These are phyloP conservation scores for Seiridium unicorne DNA, from an alignment of 2,329 filamentous ascomycete species.

Conservation along the genomic window DNA sequence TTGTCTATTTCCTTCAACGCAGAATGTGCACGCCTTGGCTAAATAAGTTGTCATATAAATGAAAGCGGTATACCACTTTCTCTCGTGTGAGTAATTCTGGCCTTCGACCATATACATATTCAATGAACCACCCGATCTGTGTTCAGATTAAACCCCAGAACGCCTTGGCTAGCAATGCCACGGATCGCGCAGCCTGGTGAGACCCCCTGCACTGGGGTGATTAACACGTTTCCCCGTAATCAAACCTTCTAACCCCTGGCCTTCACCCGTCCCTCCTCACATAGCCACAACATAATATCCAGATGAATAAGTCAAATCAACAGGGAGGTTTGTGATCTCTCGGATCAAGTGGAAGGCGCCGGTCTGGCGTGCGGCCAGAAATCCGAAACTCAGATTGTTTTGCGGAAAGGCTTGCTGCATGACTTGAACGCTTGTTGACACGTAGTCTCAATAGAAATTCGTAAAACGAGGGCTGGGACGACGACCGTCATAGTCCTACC, in stretches of 20 bases:
- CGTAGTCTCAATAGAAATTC: neutral
- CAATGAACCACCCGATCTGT: neutral
- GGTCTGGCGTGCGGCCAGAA: too few relatives aligned
- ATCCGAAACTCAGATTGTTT: too few relatives aligned
- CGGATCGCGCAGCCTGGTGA: too few relatives aligned
- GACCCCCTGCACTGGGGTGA: too few relatives aligned
- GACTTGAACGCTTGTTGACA: too few relatives aligned
- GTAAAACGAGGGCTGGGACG: neutral
- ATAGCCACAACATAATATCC: too few relatives aligned
- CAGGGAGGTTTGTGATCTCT: neutral
- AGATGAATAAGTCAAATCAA: neutral
- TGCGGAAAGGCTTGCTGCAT: too few relatives aligned
- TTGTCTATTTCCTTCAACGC: too few relatives aligned
- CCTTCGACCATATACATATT: neutral
- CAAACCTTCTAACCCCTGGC: neutral
- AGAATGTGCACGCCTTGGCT: neutral
- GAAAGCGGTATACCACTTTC: neutral
- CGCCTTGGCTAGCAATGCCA: neutral
- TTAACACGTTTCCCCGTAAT: neutral
- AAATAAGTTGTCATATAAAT: neutral
- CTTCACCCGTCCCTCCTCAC: neutral
- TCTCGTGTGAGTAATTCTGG: slow-evolving; percentile 1
- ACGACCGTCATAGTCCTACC: neutral
- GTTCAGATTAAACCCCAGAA: neutral
- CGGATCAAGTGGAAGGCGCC: too few relatives aligned